Conservation (phyloP, 805 yeast genomes). For the Spathaspora boniae region DNA sequence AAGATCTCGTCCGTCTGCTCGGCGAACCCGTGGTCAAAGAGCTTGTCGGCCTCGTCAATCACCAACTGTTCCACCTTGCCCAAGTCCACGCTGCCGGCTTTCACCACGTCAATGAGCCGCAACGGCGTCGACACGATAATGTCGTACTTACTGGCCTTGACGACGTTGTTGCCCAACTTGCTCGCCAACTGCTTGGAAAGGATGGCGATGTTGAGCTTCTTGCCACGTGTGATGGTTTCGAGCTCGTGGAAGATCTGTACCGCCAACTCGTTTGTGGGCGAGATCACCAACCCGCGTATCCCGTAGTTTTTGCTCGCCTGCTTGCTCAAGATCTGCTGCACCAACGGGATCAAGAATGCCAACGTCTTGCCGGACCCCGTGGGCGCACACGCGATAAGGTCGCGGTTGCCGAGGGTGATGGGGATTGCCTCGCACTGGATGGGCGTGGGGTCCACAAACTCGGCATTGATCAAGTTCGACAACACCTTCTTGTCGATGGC, state of each 20-base stretch:
- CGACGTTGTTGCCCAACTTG: conserved; percentile 59
- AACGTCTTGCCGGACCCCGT: conserved; percentile 98
- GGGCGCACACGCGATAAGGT: conserved; percentile 91
- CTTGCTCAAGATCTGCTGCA: conserved; percentile 43
- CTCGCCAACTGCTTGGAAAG: conserved; percentile 69
- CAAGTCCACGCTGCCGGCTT: conserved; percentile 57
- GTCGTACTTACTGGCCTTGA: conserved; percentile 65
- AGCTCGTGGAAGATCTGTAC: conserved; percentile 76
- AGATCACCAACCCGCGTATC: conserved; percentile 71
- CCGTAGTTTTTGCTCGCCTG: conserved; percentile 39
- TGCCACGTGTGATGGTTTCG: conserved; percentile 52
- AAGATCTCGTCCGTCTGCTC: conserved; percentile 88
- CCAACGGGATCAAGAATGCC: conserved; percentile 80
- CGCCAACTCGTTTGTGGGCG: conserved; percentile 95
- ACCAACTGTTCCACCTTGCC: conserved; percentile 68
- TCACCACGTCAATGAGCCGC: conserved; percentile 76
- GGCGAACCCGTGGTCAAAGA: conserved; percentile 82
- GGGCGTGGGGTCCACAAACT: conserved; percentile 84
- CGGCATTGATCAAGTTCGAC: conserved; percentile 61
- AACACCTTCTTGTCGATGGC: conserved; percentile 56
- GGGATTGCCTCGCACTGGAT: conserved; percentile 93
- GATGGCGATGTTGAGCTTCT: conserved; percentile 56
- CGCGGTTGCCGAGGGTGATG: conserved; percentile 61
- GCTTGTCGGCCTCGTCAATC: conserved; percentile 93
- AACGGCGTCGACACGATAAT: conserved; percentile 85